Evolutionary conservation across 2,329 filamentous ascomycete genomes (phyloP), one percentile per base, ranked within the genome.

Genomic region (Aspergillaceae sp.): DNA sequence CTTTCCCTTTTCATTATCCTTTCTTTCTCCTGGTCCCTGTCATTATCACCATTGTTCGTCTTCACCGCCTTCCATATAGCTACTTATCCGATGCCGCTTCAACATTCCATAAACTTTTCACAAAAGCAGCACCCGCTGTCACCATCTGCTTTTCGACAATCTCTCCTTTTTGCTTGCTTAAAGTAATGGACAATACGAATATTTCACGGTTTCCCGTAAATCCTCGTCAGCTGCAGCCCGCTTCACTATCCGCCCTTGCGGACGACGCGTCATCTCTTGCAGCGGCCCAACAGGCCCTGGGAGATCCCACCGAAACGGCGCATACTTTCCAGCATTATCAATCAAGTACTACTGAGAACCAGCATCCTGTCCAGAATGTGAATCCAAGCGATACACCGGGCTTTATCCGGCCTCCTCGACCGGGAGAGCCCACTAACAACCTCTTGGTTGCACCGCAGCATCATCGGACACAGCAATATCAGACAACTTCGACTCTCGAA

Each of bases 71-170:
- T 3, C 36, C 26, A 26, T 38, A 38, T 38, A 28, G 9, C 19
- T 28, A 5, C 6, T 38, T 19, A 19, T 38, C 33, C 47, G 50
- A 51, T 47, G 58, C 58, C 56, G 59, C 58, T 59, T 61, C 51
- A 58, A 56, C 50, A 45, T 9, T 32, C 43, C 46, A 50, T 36
- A 46, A 41, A 48, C 51, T 50, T 40, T 48, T 51, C 19, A 44
- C 57, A 63, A 61, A 62, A 62, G 59, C 58, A 61, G 60, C 59
- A 54, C 47, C 47, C 51, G 44, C 44, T 40, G 48, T 43, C 32
- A 41, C 38, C 32, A 47, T 11, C 34, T 28, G 29, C 10, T 32
- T 35, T 10, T 29, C 33, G 33, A 38, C n/a, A 40, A 41, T 10
- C 10, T 32, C 33, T 45, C 28, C 4, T 9, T 40, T n/a, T 40